Evolutionary conservation across 2,329 filamentous ascomycete species (phyloP).

Genomic region (Beauveria sp.): DNA sequence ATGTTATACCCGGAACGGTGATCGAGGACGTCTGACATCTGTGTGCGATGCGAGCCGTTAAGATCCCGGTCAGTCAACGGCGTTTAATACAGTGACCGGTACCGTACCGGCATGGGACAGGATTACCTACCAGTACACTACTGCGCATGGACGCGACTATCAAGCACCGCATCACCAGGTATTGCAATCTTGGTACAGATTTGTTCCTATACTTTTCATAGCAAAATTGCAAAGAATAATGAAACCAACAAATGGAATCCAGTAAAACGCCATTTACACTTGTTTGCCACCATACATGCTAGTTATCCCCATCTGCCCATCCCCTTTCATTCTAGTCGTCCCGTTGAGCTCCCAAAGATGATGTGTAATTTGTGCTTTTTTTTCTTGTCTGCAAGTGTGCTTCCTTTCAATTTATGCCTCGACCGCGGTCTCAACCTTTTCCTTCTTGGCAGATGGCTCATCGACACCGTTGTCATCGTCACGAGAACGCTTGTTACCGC

Average conservation of each 20-base stretch:
- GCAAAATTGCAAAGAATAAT: background rate
- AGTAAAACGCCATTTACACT: conserved; percentile 8
- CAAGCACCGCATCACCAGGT: background rate
- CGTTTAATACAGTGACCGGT: background rate
- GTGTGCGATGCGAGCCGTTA: background rate
- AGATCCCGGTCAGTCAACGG: background rate
- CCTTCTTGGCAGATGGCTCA: conserved; percentile 54
- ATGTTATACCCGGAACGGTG: no score
- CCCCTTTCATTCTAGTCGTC: background rate
- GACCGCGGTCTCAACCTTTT: conserved; percentile 54
- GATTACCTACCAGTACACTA: background rate
- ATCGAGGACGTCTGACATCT: no score
- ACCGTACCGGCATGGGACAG: background rate
- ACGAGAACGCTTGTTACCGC: conserved; percentile 42
- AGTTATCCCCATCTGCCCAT: background rate
- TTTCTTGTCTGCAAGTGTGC: background rate
- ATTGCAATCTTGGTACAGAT: background rate
- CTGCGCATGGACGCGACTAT: no score
- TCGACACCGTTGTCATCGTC: conserved; percentile 39
- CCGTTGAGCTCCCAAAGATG: background rate
- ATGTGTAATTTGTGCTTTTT: background rate
- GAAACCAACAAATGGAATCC: conserved; percentile 5
- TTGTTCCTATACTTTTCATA: background rate
- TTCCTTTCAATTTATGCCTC: conserved; percentile 14
- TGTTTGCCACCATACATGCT: conserved; percentile 5